Evolutionary conservation across 139 green algal species (phyloP), one percentile per base, ranked within the genome.

Genomic region (Limnomonas spitsbergensis): DNA sequence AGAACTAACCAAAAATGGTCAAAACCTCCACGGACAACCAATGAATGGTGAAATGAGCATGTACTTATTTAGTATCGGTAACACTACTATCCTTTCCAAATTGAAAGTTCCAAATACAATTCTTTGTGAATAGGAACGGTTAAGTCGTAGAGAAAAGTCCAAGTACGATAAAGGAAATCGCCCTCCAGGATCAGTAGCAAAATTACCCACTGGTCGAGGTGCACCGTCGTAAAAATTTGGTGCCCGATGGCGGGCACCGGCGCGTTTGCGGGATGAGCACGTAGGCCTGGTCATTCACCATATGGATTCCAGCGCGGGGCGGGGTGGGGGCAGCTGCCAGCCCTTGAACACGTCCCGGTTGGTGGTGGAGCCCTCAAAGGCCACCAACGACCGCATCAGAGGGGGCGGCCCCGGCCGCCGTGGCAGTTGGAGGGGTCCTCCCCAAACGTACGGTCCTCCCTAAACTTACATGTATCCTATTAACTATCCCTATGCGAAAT

Each of bases 141-240:
- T n/a, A n/a, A n/a, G n/a, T n/a, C n/a, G n/a, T n/a, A n/a, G n/a
- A n/a, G n/a, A n/a, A n/a, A 38, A n/a, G n/a, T n/a, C n/a, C n/a
- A n/a, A n/a, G n/a, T n/a, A n/a, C n/a, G n/a, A n/a, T n/a, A 7
- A 72, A 47, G 32, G 40, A 77, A 83, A 70, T 89, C 85, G 29
- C 89, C 89, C 76, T 86, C 75, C 37, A 90, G 85, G 34, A 93
- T 78, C 56, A 90, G 75, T 34, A 93, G 56, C 66, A 70, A 86
- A 36, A 93, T 84, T 72, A 90, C 85, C 9, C 54, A 69, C 83
- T 91, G 87, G 71, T 85, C 77, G 76, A 87, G 73, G 73, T 89
- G 85, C 61, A 84, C 68, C 32, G 85, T 91, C 35, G 87, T 90
- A 77, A 91, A 91, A 2, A 86, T 42, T 77, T 93, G 86, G 38